These are phyloP conservation scores for Trypanosoma conorhini DNA, from an alignment of 208 protist species.

Conservation along the genomic window DNA sequence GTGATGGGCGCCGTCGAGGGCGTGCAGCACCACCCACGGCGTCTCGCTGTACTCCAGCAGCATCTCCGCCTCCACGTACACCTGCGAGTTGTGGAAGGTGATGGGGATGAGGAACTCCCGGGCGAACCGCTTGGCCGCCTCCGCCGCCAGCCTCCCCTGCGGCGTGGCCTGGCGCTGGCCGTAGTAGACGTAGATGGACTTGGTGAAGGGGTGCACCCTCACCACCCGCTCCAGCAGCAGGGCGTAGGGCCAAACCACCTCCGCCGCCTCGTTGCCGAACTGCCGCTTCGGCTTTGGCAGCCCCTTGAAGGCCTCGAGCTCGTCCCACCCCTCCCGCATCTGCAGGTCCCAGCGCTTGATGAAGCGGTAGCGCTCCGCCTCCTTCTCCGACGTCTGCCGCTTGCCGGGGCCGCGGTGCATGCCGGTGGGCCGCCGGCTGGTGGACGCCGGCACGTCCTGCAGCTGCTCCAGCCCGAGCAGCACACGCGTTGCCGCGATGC, in stretches of 20 bases:
- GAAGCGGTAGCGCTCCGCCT: constrained; percentile 80
- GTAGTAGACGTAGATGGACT: constrained; percentile 93
- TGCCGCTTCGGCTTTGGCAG: constrained; percentile 87
- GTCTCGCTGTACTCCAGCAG: constrained; percentile 91
- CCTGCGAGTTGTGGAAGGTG: constrained; percentile 93
- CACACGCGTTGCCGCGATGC: constrained; percentile 30
- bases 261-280: constrained; percentile 89
- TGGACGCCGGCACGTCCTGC: constrained; percentile 86
- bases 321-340: constrained; percentile 86
- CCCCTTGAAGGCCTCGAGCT: constrained; percentile 84
- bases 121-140: constrained; percentile 59
- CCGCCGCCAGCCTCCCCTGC: constrained; percentile 42
- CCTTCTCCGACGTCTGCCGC: constrained; percentile 73
- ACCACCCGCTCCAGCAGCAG: constrained; percentile 82
- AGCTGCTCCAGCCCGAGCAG: constrained; percentile 77
- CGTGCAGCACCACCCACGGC: constrained; percentile 86
- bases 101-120: constrained; percentile 87
- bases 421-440: constrained; percentile 70
- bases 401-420: constrained; percentile 86
- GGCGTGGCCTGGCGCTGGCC: constrained; percentile 67
- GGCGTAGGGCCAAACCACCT: constrained; percentile 90
- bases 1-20: constrained; percentile 67
- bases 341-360: constrained; percentile 85
- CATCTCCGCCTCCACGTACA: constrained; percentile 92
- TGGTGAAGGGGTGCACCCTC: constrained; percentile 90